These are phyloP conservation scores for Kuraishia floccosa DNA, from an alignment of 805 yeast species.

Conservation along the genomic window DNA sequence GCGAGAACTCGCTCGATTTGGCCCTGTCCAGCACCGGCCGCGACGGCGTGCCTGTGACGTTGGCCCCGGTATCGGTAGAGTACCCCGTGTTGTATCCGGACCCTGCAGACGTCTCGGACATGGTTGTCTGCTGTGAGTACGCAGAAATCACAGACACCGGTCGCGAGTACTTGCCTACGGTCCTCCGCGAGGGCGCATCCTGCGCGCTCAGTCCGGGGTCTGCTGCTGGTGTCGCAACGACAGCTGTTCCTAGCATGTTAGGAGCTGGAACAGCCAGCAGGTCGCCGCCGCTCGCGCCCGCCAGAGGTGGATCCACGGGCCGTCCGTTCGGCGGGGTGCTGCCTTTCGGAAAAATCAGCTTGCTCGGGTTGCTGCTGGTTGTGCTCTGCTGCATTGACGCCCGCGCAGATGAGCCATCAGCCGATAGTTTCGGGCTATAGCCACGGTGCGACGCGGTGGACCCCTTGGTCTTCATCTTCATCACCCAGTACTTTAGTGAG, in stretches of 20 bases:
- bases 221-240: constrained; percentile 11
- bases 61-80: constrained; percentile 16
- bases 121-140: constrained; percentile 33
- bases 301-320: no score
- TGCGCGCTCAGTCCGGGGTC: no score
- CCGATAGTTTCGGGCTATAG: no score
- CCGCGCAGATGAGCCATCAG: no score
- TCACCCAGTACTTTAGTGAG: constrained; percentile 2
- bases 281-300: no score
- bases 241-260: not conserved
- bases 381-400: no score
- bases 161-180: constrained; percentile 10
- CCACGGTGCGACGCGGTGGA: no score
- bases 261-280: no score
- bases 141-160: constrained; percentile 44
- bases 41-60: constrained; percentile 3
- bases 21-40: constrained; percentile 17
- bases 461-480: not conserved
- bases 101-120: constrained; percentile 40
- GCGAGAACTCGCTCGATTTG: constrained; percentile 19
- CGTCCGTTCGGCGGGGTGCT: no score
- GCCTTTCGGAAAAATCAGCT: no score
- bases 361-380: no score
- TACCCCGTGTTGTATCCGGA: constrained; percentile 24
- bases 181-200: no score